A percentile compares a stretch with the other conserved stretches of the same genome.
Evolutionary conservation across 2,329 filamentous ascomycete species (phyloP).

Genomic region (Biscogniauxia mediterranea): DNA sequence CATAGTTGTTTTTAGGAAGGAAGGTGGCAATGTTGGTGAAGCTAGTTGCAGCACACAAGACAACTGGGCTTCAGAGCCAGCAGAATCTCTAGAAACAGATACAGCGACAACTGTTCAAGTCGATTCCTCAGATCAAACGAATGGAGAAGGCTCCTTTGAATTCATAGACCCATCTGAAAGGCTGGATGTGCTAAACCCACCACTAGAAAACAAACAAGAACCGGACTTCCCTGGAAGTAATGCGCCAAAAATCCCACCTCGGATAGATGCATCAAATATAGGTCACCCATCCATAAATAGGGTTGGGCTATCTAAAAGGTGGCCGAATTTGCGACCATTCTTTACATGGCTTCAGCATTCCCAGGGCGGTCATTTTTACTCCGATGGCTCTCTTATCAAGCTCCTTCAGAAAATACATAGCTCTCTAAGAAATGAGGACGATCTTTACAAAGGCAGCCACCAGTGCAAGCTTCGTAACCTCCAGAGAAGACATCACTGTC

Average conservation of each 20-base stretch:
- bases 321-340: not conserved
- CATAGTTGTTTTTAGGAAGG: not conserved
- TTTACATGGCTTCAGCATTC: not conserved
- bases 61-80: not conserved
- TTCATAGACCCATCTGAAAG: not conserved
- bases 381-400: not conserved
- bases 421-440: not conserved
- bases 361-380: not conserved
- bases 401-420: not conserved
- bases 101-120: not conserved
- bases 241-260: not conserved
- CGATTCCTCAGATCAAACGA: not conserved
- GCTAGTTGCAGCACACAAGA: not conserved
- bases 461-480: not conserved
- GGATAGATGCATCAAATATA: not conserved
- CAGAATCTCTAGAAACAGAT: not conserved
- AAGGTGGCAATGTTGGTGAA: not conserved
- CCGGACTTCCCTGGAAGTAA: not conserved
- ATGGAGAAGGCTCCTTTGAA: not conserved
- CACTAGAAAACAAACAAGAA: not conserved
- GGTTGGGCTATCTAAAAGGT: not conserved
- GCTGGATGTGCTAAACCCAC: not conserved
- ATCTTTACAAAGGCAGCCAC: not conserved
- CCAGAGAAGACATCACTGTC: not conserved
- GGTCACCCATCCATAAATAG: not conserved